Base-by-base conservation (phyloP, 192 early-diverging fungal species). In the Dispira simplex region DNA sequence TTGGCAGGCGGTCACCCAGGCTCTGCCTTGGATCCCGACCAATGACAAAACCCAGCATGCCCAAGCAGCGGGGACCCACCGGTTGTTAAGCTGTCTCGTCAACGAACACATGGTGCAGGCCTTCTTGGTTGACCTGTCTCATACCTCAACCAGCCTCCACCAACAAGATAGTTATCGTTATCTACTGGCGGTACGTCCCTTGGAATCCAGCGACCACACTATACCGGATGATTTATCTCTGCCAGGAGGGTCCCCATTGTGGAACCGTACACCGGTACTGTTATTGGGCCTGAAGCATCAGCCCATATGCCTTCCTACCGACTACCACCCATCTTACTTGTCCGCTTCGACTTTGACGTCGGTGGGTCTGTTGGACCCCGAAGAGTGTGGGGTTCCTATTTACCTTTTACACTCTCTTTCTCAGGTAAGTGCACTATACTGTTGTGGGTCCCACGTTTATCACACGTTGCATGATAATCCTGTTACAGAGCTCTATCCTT, bases 21-120 rank as follows among this genome's bases (percentile, higher is more conserved):
- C 51, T 26, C 18, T 26, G 26, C 51, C 13, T 20, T n/a, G 10
- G 11, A 2, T 53, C 10, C 51, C 18, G 51, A 25, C 51, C 20
- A n/a, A n/a, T 53, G 18, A 53, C 51, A 0, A 26, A 11, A 11
- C 51, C 18, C 11, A 53, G 51, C 73, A 70, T n/a, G 68, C 76
- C 8, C 58, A 69, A 39, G 77, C 79, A 65, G 80, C 82, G 57
- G 79, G 78, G 1, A 64, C 69, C 10, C 81, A 82, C 14, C 75
- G 84, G n/a, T 68, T 84, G 8, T 63, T 84, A 21, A 55, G 75
- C 8, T 84, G 82, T 44, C 64, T 82, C 6, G 76, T 77, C 25
- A 81, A 77, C 46, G 84, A 85, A 68, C 46, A 55, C 5, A 70
- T 85, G 12, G 76, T 75, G 11, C 51, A 68, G 25, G 77, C 78